Percentiles rank a stretch among this genome's conserved stretches.
These are phyloP conservation scores for Euphorbia lathyris DNA, from an alignment of 345 rosid genomes.

Conservation along the genomic window DNA sequence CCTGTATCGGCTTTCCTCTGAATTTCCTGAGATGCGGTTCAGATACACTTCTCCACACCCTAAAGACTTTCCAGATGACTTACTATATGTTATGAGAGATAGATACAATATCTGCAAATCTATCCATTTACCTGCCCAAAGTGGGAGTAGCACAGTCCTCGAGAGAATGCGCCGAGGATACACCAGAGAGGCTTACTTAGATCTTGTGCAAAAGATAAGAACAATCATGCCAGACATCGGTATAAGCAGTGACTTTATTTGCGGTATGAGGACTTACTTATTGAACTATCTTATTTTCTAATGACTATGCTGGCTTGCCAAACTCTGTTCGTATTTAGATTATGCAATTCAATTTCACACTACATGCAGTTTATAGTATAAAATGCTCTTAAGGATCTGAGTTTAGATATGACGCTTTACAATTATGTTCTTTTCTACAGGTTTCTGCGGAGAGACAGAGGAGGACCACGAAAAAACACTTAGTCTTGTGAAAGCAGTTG, in stretches of 20 bases:
- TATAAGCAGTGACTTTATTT: slow-evolving; percentile 86
- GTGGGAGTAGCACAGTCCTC: slow-evolving; percentile 68
- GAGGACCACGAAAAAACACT: slow-evolving; percentile 78
- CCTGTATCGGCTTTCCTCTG: slow-evolving; percentile 69
- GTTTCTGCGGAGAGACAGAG: slow-evolving; percentile 94
- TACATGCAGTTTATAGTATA: not conserved
- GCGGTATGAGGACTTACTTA: slow-evolving; percentile 47
- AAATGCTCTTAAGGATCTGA: not conserved
- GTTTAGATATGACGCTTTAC: slow-evolving; percentile 2
- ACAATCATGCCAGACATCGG: slow-evolving; percentile 75
- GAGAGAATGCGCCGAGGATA: slow-evolving; percentile 86
- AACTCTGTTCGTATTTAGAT: not conserved
- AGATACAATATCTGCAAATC: slow-evolving; percentile 73
- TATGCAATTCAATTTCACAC: not conserved
- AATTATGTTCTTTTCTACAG: slow-evolving; percentile 30
- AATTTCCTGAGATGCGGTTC: slow-evolving; percentile 94
- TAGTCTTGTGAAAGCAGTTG: slow-evolving; percentile 61
- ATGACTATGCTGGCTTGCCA: not conserved
- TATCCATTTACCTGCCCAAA: slow-evolving; percentile 93
- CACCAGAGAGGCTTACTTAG: slow-evolving; percentile 89
- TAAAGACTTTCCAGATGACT: slow-evolving; percentile 86
- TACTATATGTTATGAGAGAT: slow-evolving; percentile 73
- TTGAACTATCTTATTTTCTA: not conserved
- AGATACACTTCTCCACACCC: slow-evolving; percentile 97
- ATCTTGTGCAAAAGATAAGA: slow-evolving; percentile 75